A percentile compares a stretch with the other conserved stretches of the same genome.
Evolutionary conservation across 257 asterid genomes (phyloP).

Genomic region (Salvia splendens): DNA sequence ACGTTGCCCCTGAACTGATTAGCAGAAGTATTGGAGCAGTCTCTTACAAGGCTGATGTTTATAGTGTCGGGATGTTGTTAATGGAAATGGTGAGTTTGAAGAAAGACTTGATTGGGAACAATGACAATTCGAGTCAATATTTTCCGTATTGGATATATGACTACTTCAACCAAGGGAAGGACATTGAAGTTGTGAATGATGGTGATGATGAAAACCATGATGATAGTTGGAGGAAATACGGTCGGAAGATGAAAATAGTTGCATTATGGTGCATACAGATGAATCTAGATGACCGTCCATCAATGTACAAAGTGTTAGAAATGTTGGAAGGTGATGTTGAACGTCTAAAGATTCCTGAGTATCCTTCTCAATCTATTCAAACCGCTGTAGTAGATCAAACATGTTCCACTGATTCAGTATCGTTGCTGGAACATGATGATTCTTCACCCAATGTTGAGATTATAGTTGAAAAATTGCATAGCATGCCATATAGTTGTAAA

Average conservation of each 20-base stretch:
- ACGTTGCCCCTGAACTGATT: constrained; percentile 10
- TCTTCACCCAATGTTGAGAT: no score
- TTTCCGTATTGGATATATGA: constrained; percentile 2
- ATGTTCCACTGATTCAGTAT: no score
- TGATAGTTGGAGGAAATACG: not conserved
- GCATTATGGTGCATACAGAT: constrained; percentile 13
- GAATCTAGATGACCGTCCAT: not conserved
- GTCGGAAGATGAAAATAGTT: constrained; percentile 29
- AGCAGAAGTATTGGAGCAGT: not conserved
- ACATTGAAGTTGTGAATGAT: not conserved
- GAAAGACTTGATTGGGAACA: not conserved
- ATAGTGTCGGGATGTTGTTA: not conserved
- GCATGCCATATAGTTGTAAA: no score
- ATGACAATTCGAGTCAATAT: not conserved
- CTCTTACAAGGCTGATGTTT: constrained; percentile 1
- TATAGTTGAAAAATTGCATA: no score
- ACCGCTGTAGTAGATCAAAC: not conserved
- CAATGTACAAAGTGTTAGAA: constrained; percentile 5
- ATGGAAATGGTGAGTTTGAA: not conserved
- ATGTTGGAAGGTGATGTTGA: constrained; percentile 20
- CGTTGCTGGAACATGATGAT: no score
- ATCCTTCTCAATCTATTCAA: not conserved
- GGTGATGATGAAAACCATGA: not conserved
- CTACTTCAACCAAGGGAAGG: no score
- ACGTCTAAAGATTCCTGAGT: constrained; percentile 24